Base-by-base conservation (phyloP, 345 rosid genomes). In the Melaleuca alternifolia region DNA sequence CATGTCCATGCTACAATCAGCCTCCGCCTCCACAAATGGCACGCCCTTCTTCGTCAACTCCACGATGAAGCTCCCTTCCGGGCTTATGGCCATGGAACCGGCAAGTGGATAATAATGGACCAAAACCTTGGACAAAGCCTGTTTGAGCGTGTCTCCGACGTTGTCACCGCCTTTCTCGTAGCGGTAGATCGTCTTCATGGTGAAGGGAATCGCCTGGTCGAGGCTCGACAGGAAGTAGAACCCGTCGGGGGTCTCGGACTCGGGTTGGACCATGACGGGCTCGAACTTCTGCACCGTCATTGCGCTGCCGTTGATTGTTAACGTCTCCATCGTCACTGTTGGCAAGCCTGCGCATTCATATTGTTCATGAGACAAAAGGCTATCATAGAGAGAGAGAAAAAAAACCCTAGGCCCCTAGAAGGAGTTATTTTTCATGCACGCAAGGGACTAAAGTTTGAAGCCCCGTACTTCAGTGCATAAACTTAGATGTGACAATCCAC, bases 21-120 rank as follows among this genome's bases (percentile, higher is more conserved):
- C 89, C 50, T 33, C 53, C 8, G 90, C 90, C 84, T 89, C 90
- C 26, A 89, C 90, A 41, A 57, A 89, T 4, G 89, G 89, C 41
- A 89, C 86, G 11, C 89, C 87, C 30, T 50, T 84, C 26, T 77
- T 56, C 51, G 54, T 84, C 75, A 79, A 59, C 84, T 84, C 86
- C n/a, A 87, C 86, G 59, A 76, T 54, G 57, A 84, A 84, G 48
- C 16, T 59, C 28, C 89, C 89, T 16, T 56, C 61, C 8, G 86
- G 16, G 79, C 82, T 41, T 12, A 84, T 5, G 21, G 77, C 50
- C 84, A 87, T 14, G 37, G 56, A 6, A 46, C 89, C 89, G 6
- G 86, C 30, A 1, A 87, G 84, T 0, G 89, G 89, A 50, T 87
- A 87, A 37, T 84, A 87, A 30, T 76, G 89, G 77, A 87, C 84